These are phyloP conservation scores for Astragalus membranaceus DNA, from an alignment of 306 rosid genomes.

Conservation along the genomic window DNA sequence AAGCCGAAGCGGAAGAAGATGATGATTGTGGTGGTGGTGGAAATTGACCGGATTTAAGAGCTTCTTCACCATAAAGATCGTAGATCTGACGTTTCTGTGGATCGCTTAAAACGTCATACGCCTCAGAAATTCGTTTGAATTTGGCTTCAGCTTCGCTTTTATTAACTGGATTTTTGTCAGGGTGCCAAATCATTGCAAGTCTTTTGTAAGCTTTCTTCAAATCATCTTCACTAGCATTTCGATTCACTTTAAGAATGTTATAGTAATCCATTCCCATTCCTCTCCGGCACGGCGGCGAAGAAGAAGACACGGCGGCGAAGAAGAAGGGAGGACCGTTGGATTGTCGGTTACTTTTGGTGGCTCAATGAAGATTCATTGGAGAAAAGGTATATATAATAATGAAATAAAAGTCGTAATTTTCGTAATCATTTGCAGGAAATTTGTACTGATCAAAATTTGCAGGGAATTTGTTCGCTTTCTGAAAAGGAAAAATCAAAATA, in stretches of 20 bases:
- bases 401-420: no score
- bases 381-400: background rate
- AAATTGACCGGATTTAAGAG: slow-evolving; percentile 70
- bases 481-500: no score
- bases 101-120: slow-evolving; percentile 78
- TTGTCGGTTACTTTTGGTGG: slow-evolving; percentile 30
- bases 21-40: slow-evolving; percentile 51
- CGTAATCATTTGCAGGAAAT: no score
- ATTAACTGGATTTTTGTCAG: slow-evolving; percentile 72
- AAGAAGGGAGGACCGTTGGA: slow-evolving; percentile 16
- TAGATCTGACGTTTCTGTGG: slow-evolving; percentile 96
- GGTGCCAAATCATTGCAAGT: slow-evolving; percentile 86
- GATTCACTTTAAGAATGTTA: slow-evolving; percentile 81
- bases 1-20: slow-evolving; percentile 7
- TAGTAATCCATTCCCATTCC: slow-evolving; percentile 83
- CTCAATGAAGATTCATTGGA: background rate
- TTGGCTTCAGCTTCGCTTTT: slow-evolving; percentile 70
- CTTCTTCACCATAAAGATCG: slow-evolving; percentile 85
- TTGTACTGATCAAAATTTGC: background rate
- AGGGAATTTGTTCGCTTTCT: background rate
- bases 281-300: background rate
- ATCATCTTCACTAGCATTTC: slow-evolving; percentile 81
- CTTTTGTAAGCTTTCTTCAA: slow-evolving; percentile 74
- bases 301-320: background rate
- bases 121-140: slow-evolving; percentile 85